Evolutionary conservation across 768 basidiomycete genomes (phyloP), one percentile per base, ranked within the genome.

Genomic region (Dentipellis fragilis): DNA sequence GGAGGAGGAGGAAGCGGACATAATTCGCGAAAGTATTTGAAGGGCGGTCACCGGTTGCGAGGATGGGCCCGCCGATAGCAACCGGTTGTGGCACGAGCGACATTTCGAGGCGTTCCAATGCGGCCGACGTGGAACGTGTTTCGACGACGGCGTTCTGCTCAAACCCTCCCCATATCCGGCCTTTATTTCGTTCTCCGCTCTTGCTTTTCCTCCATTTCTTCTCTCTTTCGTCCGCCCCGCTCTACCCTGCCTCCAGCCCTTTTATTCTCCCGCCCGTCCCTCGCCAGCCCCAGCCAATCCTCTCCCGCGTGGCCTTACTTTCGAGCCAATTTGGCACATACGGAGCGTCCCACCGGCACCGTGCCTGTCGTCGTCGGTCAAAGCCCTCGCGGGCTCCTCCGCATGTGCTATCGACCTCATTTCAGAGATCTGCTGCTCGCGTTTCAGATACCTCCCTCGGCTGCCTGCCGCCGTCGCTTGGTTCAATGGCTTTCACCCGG

Each of bases 81-180:
- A 75, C 74, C 74, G 70, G 70, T 66, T 66, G 71, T 74, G 74
- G 74, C 72, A 75, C 73, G 73, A 74, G 72, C 68, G 66, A 65
- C 74, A 75, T 74, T 74, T 72, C 22, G 73, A 61, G 63, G 67
- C 68, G 65, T 75, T 71, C 66, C 68, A 75, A 76, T 79, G 80
- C 78, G 84, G 83, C 73, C 75, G 73, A 79, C 80, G 77, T 79
- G 77, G 81, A 84, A 86, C 84, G 84, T 86, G 83, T 84, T 84
- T 78, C 81, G 79, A 74, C 75, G 76, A 73, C 76, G 74, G 73
- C 67, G 63, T 64, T 9, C 10, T 2, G 10, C n/a, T 16, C 19
- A n/a, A 29, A 29, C 29, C 29, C 29, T 29, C 29, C 19, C n/a
- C 19, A n/a, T 19, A 17, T 45, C 19, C 19, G n/a, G n/a, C 42